These are phyloP conservation scores for Exophiala lecanii-corni DNA, from an alignment of 2,329 filamentous ascomycete genomes.

Conservation along the genomic window DNA sequence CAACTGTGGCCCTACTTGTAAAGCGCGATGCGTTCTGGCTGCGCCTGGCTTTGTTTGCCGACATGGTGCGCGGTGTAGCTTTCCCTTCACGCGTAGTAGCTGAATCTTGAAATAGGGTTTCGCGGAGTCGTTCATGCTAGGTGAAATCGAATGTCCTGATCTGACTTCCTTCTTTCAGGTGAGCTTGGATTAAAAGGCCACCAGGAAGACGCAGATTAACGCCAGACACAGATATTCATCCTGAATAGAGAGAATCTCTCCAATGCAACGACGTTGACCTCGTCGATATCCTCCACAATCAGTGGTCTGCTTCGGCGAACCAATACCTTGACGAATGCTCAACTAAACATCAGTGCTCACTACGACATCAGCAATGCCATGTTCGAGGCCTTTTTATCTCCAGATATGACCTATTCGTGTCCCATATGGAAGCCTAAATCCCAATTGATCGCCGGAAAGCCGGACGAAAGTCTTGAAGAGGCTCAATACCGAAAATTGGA, in stretches of 20 bases:
- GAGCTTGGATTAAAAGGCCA: not conserved
- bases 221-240: constrained; percentile 59
- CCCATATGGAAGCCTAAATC: constrained; percentile 34
- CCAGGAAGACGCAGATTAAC: not conserved
- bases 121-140: constrained; percentile 68
- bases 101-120: constrained; percentile 48
- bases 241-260: constrained; percentile 60
- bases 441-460: constrained; percentile 41
- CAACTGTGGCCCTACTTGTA: constrained; percentile 53
- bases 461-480: constrained; percentile 57
- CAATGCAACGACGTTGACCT: constrained; percentile 61
- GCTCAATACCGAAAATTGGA: constrained; percentile 65
- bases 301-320: constrained; percentile 54
- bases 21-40: constrained; percentile 67
- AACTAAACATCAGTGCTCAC: constrained; percentile 65
- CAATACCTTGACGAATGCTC: constrained; percentile 55
- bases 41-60: constrained; percentile 62
- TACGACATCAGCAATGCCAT: constrained; percentile 60
- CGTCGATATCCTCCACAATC: constrained; percentile 54
- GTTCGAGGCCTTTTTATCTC: constrained; percentile 27
- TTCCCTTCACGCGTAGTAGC: not conserved
- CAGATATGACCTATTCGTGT: constrained; percentile 28
- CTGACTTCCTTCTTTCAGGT: constrained; percentile 62
- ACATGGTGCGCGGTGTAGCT: constrained; percentile 52
- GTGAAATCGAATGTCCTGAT: constrained; percentile 63